Conservation (phyloP, 345 rosid genomes). For the Rhodamnia argentea region DNA sequence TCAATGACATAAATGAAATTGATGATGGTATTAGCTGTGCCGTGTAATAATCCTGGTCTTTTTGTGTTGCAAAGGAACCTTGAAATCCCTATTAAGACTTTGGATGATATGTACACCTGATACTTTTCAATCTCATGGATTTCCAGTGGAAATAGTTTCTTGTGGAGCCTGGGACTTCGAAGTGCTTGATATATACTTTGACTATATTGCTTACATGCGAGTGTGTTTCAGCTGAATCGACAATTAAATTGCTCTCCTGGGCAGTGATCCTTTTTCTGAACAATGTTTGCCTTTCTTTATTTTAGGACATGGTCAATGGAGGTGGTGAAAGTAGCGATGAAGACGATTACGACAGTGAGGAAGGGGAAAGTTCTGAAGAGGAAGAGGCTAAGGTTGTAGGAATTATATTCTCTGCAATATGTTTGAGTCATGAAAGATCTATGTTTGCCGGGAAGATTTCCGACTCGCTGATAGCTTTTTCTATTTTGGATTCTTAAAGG, state of each 20-base stretch:
- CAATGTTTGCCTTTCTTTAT: neutral
- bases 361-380: neutral
- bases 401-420: neutral
- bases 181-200: neutral
- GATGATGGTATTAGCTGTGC: neutral
- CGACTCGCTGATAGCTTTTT: neutral
- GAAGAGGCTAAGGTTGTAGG: neutral
- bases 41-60: neutral
- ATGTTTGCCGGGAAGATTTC: neutral
- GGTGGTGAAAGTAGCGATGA: neutral
- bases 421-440: neutral
- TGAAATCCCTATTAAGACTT: neutral
- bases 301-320: neutral
- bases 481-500: constrained; percentile 8
- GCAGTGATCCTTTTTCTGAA: neutral
- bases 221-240: neutral
- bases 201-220: neutral
- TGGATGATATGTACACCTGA: neutral
- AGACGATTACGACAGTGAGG: neutral
- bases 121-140: neutral
- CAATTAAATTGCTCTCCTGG: neutral
- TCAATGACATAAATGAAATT: neutral
- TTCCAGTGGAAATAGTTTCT: neutral
- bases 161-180: neutral
- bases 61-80: neutral